Evolutionary conservation across 2,329 filamentous ascomycete species (phyloP).

Genomic region (Trichoderma arundinaceum): DNA sequence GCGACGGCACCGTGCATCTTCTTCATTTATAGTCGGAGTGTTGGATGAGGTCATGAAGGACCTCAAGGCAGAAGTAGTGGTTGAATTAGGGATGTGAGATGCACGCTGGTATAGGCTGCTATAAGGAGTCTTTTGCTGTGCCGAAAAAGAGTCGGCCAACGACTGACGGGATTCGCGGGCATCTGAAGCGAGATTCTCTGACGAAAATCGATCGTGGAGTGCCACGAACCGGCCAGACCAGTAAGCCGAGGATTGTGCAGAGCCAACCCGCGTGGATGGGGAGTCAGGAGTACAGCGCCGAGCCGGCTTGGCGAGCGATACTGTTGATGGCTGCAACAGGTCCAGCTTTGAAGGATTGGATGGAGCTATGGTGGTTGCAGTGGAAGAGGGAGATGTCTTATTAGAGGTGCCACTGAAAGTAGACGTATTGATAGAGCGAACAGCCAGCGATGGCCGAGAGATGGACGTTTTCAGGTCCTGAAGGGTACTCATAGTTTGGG

Average conservation of each 20-base stretch:
- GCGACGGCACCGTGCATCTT: conserved; percentile 51
- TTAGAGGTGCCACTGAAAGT: conserved; percentile 31
- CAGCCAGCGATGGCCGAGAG: conserved; percentile 43
- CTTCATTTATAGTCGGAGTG: conserved; percentile 39
- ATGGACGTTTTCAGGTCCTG: conserved; percentile 54
- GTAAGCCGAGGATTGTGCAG: conserved; percentile 57
- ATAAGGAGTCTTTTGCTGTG: conserved; percentile 32
- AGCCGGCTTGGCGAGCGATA: conserved; percentile 33
- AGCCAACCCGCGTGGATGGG: conserved; percentile 45
- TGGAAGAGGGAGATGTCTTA: conserved; percentile 37
- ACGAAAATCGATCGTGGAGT: conserved; percentile 55
- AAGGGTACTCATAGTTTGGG: conserved; percentile 52
- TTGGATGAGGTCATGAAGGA: conserved; percentile 35
- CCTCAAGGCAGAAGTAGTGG: conserved; percentile 44
- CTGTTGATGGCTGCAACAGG: conserved; percentile 33
- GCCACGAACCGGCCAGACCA: conserved; percentile 68
- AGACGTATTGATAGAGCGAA: conserved; percentile 34
- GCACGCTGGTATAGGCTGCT: conserved; percentile 30
- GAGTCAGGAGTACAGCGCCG: conserved; percentile 32
- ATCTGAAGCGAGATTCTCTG: conserved; percentile 39
- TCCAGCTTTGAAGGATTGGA: conserved; percentile 35
- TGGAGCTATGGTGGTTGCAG: conserved; percentile 28
- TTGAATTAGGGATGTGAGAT: conserved; percentile 42
- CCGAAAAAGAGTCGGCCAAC: neutral
- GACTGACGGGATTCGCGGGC: conserved; percentile 3